Conservation (phyloP, 2,329 filamentous ascomycete genomes). For the Penicillium decumbens region DNA sequence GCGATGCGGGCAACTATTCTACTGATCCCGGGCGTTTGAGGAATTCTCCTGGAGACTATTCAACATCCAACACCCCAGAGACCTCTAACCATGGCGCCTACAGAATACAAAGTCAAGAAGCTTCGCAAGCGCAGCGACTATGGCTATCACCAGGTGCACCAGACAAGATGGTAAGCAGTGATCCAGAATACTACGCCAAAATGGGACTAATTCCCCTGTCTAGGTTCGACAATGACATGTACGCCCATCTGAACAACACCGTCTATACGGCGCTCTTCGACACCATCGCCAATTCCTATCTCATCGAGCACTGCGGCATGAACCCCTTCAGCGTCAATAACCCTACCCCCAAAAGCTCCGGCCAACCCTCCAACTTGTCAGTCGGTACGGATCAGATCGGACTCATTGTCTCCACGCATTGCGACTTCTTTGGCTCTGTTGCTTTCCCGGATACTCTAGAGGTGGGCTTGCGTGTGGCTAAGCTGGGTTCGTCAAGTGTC, state of each 20-base stretch:
- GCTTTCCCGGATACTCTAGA: slow-evolving; percentile 79
- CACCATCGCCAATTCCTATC: slow-evolving; percentile 81
- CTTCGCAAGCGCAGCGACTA: slow-evolving; percentile 66
- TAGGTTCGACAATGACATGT: slow-evolving; percentile 94
- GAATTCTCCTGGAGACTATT: background rate
- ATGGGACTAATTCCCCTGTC: background rate
- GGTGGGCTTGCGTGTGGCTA: slow-evolving; percentile 74
- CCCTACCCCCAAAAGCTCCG: slow-evolving; percentile 12
- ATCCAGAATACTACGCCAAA: background rate
- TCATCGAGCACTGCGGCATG: slow-evolving; percentile 72
- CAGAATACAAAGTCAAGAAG: slow-evolving; percentile 50
- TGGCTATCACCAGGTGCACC: slow-evolving; percentile 71
- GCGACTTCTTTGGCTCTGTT: slow-evolving; percentile 77
- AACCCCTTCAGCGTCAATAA: slow-evolving; percentile 58
- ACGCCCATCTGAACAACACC: slow-evolving; percentile 86
- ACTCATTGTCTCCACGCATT: slow-evolving; percentile 78
- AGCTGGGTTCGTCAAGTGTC: slow-evolving; percentile 79
- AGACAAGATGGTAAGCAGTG: slow-evolving; percentile 68
- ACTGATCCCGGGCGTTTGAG: background rate
- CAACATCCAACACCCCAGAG: background rate
- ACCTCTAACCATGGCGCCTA: slow-evolving; percentile 19
- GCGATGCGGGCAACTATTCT: background rate
- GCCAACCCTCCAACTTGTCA: slow-evolving; percentile 9
- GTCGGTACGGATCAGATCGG: slow-evolving; percentile 60
- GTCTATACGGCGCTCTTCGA: slow-evolving; percentile 86